These are phyloP conservation scores for Raphanus sativus DNA, from an alignment of 345 rosid species.

Conservation along the genomic window DNA sequence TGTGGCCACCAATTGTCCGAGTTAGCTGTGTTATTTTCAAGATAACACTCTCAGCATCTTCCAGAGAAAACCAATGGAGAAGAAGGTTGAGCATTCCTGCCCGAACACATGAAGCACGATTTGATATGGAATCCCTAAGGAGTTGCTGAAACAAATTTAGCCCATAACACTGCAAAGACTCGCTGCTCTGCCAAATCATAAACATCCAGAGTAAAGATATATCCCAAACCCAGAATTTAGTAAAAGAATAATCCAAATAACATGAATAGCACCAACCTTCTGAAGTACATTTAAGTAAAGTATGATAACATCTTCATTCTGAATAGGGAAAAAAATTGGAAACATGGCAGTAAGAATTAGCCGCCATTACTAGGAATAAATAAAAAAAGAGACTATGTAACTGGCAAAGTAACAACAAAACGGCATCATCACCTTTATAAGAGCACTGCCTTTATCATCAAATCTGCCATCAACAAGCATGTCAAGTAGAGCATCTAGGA, in stretches of 20 bases:
- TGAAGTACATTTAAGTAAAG: conserved; percentile 84
- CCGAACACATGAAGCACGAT: conserved; percentile 83
- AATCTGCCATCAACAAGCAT: conserved; percentile 98
- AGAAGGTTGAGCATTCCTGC: conserved; percentile 94
- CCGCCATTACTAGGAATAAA: conserved; percentile 26
- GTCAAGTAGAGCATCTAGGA: conserved; percentile 81
- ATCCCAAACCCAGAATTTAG: conserved; percentile 15
- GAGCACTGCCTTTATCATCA: conserved; percentile 62
- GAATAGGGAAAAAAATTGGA: conserved; percentile 37
- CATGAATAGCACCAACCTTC: conserved; percentile 65
- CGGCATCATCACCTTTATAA: conserved; percentile 64
- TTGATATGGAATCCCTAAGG: conserved; percentile 86
- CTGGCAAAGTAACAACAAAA: neutral
- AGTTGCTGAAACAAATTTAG: conserved; percentile 76
- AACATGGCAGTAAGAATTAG: conserved; percentile 25
- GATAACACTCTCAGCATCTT: conserved; percentile 66
- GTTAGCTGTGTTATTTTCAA: conserved; percentile 81
- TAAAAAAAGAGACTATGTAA: conserved; percentile 3
- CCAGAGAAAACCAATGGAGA: conserved; percentile 93
- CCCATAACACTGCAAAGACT: conserved; percentile 77
- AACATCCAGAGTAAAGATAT: conserved; percentile 43
- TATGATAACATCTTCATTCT: conserved; percentile 96
- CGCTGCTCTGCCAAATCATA: conserved; percentile 99
- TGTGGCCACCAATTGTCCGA: conserved; percentile 95
- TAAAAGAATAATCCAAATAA: conserved; percentile 21